Evolutionary conservation across 78 protist species (phyloP).

Genomic region (Pigoraptor vietnamica): DNA sequence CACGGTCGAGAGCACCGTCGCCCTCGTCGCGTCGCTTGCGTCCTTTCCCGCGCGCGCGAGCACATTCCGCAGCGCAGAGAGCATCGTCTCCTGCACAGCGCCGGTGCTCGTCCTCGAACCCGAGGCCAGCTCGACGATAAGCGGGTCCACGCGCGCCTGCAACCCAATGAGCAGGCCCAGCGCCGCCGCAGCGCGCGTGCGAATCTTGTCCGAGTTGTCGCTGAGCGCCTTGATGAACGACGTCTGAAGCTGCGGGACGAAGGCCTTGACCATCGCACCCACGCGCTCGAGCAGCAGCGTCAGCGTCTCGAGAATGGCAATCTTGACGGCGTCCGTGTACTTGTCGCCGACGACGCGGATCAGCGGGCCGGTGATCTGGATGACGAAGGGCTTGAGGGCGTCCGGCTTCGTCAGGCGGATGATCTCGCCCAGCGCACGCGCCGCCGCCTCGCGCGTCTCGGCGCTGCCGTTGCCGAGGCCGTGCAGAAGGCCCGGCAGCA

Average conservation of each 20-base stretch:
- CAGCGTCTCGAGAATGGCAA: constrained; percentile 55
- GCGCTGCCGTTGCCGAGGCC: constrained; percentile 65
- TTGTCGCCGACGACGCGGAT: constrained; percentile 82
- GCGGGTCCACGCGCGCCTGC: constrained; percentile 60
- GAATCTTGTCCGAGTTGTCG: constrained; percentile 45
- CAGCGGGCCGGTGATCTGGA: constrained; percentile 81
- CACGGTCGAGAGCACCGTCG: background rate
- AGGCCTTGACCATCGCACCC: constrained; percentile 62
- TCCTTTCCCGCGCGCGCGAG: constrained; percentile 11
- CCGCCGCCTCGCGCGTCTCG: constrained; percentile 78
- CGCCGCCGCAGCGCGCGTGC: constrained; percentile 57
- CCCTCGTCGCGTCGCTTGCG: background rate
- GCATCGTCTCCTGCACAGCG: constrained; percentile 36
- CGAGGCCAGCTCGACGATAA: constrained; percentile 48
- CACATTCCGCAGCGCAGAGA: constrained; percentile 47
- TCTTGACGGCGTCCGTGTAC: constrained; percentile 53
- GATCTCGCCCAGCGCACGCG: constrained; percentile 59
- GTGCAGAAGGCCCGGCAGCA: constrained; percentile 60
- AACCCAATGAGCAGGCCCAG: constrained; percentile 51
- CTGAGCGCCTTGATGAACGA: constrained; percentile 66
- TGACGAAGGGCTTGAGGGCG: constrained; percentile 61
- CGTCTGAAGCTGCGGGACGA: constrained; percentile 90
- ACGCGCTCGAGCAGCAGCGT: constrained; percentile 45
- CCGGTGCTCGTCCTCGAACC: constrained; percentile 29
- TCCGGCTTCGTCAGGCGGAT: constrained; percentile 43